These are phyloP conservation scores for Mucor piriformis DNA, from an alignment of 371 early-diverging fungal genomes.

Conservation along the genomic window DNA sequence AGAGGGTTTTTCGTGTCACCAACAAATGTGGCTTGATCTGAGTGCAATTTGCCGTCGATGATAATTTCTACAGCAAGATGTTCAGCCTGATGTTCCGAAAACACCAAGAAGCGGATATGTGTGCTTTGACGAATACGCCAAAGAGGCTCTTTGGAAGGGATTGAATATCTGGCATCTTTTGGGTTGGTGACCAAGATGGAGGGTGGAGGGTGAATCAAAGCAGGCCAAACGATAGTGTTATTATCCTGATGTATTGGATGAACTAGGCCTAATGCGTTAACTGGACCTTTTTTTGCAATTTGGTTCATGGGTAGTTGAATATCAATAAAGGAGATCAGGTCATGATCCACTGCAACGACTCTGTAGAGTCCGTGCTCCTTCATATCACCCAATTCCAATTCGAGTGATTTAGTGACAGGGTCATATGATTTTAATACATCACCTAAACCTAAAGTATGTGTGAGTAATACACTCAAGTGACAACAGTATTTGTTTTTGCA, in stretches of 20 bases:
- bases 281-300: constrained; percentile 45
- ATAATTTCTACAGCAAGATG: constrained; percentile 52
- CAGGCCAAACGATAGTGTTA: constrained; percentile 27
- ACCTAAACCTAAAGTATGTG: constrained; percentile 55
- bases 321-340: constrained; percentile 83
- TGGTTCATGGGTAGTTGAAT: constrained; percentile 58
- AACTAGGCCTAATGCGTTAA: constrained; percentile 13
- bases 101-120: constrained; percentile 79
- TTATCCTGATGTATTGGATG: constrained; percentile 18
- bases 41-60: constrained; percentile 47
- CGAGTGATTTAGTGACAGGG: constrained; percentile 64
- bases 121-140: constrained; percentile 59
- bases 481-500: not conserved
- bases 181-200: constrained; percentile 87
- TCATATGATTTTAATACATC: constrained; percentile 67
- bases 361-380: constrained; percentile 83
- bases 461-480: not conserved
- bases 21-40: constrained; percentile 34
- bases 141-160: constrained; percentile 76
- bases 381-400: constrained; percentile 88
- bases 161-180: constrained; percentile 78
- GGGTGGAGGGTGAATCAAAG: constrained; percentile 56
- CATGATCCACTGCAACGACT: constrained; percentile 86
- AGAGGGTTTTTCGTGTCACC: constrained; percentile 64
- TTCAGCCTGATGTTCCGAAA: constrained; percentile 40